Evolutionary conservation across 1,284 basidiomycete genomes (phyloP), one percentile per base, ranked within the genome.

Genomic region (Taiwanofungus camphoratus): DNA sequence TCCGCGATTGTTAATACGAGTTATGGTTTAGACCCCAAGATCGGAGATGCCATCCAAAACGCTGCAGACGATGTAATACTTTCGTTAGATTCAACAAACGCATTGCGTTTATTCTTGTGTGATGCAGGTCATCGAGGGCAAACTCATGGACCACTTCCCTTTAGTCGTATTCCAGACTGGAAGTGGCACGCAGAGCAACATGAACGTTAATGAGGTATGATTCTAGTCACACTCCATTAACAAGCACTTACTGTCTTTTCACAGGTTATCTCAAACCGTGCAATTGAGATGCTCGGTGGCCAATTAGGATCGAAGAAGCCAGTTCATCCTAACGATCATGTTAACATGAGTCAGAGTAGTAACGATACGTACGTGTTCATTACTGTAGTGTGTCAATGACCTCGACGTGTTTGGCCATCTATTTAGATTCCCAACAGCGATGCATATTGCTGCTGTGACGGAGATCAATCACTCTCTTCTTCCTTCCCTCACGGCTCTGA

Each of bases 111-210:
- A 42, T 48, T 23, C 26, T 38, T 8, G 40, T 7, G 2, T 32
- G 13, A 13, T 7, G 26, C 52, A 92, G 85, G 95, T 99, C 59
- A 98, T 99, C 64, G 87, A 88, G 41, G 95, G 95, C 48, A 92
- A 94, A 67, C 80, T 99, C 49, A 76, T 85, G 30, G 92, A 92
- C 53, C 89, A 99, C 68, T 99, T 99, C 74, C 96, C 96, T 20
- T 74, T 99, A 29, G 96, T 99, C 44, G 95, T 99, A 38, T 99
- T 97, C 80, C 96, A 99, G 70, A 99, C 96, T 36, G 96, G 96
- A 46, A 96, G 92, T 46, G 96, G 96, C 39, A 99, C 96, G 3
- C 96, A 99, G 69, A 95, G 91, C 64, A 99, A 99, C 76, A 99
- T 99, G 96, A 99, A 99, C 68, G 90, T 82, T 50, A 99, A 99